A percentile compares a stretch with the other conserved stretches of the same genome.
These are phyloP conservation scores for Globisporangium sylvaticum DNA, from an alignment of 352 stramenopile species.

Conservation along the genomic window DNA sequence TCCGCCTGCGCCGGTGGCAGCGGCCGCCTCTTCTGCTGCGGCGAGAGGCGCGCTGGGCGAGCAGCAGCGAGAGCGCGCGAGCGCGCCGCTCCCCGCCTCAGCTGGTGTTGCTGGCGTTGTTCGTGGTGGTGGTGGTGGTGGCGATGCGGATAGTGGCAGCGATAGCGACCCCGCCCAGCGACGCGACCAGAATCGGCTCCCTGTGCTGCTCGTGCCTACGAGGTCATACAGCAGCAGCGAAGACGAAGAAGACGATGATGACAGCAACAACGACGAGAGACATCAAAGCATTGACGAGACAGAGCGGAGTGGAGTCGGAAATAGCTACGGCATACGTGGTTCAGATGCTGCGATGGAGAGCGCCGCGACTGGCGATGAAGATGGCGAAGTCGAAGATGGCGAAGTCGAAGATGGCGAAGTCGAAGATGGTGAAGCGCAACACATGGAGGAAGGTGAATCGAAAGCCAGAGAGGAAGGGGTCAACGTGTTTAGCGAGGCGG, in stretches of 20 bases:
- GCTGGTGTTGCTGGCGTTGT: background rate
- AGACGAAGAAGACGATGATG: slow-evolving; percentile 9
- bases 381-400: background rate
- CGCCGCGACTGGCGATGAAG: background rate
- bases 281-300: background rate
- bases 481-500: background rate
- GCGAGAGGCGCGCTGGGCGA: background rate
- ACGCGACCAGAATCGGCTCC: background rate
- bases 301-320: background rate
- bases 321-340: background rate
- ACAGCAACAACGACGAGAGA: background rate
- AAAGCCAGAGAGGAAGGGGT: background rate
- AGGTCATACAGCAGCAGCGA: slow-evolving; percentile 27
- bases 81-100: background rate
- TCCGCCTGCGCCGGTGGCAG: background rate
- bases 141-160: background rate
- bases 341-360: background rate
- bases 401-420: background rate
- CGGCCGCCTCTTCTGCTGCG: background rate
- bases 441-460: background rate
- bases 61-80: background rate
- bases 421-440: background rate
- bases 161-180: background rate
- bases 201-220: slow-evolving; percentile 21
- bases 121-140: background rate